A percentile compares a stretch with the other conserved stretches of the same genome.
These are phyloP conservation scores for Candida glaebosa DNA, from an alignment of 805 yeast genomes.

Conservation along the genomic window DNA sequence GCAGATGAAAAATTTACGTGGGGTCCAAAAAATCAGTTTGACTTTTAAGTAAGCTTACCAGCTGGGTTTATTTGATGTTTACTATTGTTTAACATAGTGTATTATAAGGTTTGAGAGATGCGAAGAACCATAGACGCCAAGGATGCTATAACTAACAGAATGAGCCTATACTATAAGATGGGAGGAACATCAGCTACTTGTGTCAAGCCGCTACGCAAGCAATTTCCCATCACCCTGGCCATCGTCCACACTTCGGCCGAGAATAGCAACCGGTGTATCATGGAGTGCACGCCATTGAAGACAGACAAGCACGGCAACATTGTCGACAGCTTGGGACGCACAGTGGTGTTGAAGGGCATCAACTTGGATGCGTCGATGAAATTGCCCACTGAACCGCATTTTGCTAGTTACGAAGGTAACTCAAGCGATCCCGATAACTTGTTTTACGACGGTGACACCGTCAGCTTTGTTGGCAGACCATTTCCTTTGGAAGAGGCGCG, in stretches of 20 bases:
- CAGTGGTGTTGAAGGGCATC: conserved; percentile 70
- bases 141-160: conserved; percentile 30
- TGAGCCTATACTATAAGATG: conserved; percentile 20
- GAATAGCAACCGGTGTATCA: conserved; percentile 8
- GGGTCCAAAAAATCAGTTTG: neutral
- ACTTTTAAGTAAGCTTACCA: no score
- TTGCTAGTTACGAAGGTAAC: conserved; percentile 40
- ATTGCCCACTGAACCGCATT: conserved; percentile 57
- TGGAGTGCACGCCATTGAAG: conserved; percentile 20
- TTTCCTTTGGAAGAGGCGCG: conserved; percentile 72
- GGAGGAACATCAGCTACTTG: conserved; percentile 14
- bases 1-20: neutral
- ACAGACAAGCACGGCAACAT: conserved; percentile 50
- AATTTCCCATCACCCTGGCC: conserved; percentile 15
- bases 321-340: conserved; percentile 52
- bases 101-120: conserved; percentile 8
- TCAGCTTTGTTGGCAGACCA: conserved; percentile 82
- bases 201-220: conserved; percentile 24
- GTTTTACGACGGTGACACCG: conserved; percentile 68
- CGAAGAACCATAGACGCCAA: conserved; percentile 21
- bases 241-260: conserved; percentile 11
- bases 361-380: conserved; percentile 76
- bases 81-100: neutral
- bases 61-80: neutral
- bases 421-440: conserved; percentile 34